Conservation (phyloP, 176 grass and related monocot genomes). For the Bolboschoenus planiculmis region DNA sequence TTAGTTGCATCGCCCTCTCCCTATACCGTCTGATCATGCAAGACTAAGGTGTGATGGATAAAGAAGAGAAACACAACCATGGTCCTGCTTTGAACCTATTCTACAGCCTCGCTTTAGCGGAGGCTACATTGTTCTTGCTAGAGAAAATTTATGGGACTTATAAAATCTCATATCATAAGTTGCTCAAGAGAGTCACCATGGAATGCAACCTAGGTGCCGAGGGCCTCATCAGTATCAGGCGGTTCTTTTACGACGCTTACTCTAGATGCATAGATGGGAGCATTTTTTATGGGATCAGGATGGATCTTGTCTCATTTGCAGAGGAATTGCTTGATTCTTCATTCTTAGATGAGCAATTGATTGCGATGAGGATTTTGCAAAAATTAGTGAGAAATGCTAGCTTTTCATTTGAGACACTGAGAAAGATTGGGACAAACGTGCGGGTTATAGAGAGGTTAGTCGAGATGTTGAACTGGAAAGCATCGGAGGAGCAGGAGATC, state of each 20-base stretch:
- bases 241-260: slow-evolving; percentile 69
- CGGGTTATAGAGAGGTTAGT: slow-evolving; percentile 31
- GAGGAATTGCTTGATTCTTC: slow-evolving; percentile 44
- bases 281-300: slow-evolving; percentile 70
- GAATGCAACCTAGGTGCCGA: slow-evolving; percentile 38
- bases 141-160: slow-evolving; percentile 64
- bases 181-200: slow-evolving; percentile 31
- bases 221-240: slow-evolving; percentile 39
- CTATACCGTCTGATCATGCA: slow-evolving; percentile 32
- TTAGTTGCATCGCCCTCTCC: slow-evolving; percentile 42
- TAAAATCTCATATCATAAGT: slow-evolving; percentile 12
- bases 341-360: slow-evolving; percentile 66
- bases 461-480: slow-evolving; percentile 54
- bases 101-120: slow-evolving; percentile 48
- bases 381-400: slow-evolving; percentile 15
- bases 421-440: slow-evolving; percentile 39
- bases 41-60: not conserved
- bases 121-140: slow-evolving; percentile 51
- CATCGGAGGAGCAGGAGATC: slow-evolving; percentile 37
- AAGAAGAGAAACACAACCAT: slow-evolving; percentile 22
- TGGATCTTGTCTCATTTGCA: slow-evolving; percentile 61
- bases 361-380: slow-evolving; percentile 45
- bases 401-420: slow-evolving; percentile 26
- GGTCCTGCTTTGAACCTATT: slow-evolving; percentile 48
- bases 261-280: slow-evolving; percentile 42